A percentile compares a stretch with the other conserved stretches of the same genome.
Evolutionary conservation across 2,329 filamentous ascomycete species (phyloP).

Genomic region (Metarhizium album): DNA sequence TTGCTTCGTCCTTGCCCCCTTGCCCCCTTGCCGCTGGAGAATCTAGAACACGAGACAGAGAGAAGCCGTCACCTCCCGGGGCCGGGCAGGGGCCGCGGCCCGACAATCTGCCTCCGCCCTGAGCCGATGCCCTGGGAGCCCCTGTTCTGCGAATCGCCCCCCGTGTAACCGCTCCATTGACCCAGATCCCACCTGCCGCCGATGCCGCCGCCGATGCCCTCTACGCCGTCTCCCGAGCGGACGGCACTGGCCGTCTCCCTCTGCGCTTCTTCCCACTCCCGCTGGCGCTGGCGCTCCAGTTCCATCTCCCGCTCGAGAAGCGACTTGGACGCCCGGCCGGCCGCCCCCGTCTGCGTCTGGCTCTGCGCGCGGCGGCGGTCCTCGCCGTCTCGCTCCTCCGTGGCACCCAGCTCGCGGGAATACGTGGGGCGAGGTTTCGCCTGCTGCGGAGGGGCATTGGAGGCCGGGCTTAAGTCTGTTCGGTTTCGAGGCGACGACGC

Average conservation of each 20-base stretch:
- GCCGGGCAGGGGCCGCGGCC: conserved; percentile 55
- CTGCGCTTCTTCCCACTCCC: conserved; percentile 71
- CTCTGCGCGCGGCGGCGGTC: conserved; percentile 48
- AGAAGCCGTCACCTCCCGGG: conserved; percentile 14
- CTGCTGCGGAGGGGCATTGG: conserved; percentile 38
- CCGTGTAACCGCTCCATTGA: conserved; percentile 65
- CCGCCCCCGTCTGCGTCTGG: conserved; percentile 51
- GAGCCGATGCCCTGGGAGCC: conserved; percentile 56
- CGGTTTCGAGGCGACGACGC: conserved; percentile 27
- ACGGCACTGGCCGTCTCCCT: conserved; percentile 48
- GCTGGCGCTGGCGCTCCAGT: conserved; percentile 63
- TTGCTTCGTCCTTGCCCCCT: too few relatives aligned
- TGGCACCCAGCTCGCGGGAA: conserved; percentile 41
- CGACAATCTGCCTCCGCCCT: conserved; percentile 67
- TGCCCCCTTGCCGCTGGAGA: too few relatives aligned
- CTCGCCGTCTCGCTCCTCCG: conserved; percentile 51
- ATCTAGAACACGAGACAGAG: not conserved
- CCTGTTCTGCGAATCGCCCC: conserved; percentile 64
- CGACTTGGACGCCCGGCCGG: conserved; percentile 55
- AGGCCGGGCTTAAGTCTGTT: conserved; percentile 47
- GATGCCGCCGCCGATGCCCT: conserved; percentile 56
- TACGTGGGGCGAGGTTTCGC: conserved; percentile 37
- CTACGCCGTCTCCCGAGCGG: conserved; percentile 39
- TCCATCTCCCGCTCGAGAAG: conserved; percentile 75
- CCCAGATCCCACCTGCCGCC: conserved; percentile 64